Conservation (phyloP, 2,329 filamentous ascomycete genomes). For the Clonostachys byssicola region DNA sequence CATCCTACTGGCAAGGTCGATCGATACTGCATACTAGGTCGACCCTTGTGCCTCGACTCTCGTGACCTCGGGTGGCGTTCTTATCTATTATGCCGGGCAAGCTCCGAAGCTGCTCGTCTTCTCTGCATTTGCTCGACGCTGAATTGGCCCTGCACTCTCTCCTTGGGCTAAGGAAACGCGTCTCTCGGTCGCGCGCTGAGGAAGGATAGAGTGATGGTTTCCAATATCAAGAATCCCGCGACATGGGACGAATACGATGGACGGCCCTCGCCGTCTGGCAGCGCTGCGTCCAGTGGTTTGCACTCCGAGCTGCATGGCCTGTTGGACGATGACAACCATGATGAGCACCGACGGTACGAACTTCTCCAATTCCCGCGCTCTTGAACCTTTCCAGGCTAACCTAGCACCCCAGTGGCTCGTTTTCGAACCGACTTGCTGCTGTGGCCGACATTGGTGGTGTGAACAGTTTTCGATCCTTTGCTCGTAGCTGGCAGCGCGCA, state of each 20-base stretch:
- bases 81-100: neutral
- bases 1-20: too few relatives aligned
- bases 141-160: neutral
- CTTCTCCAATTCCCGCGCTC: too few relatives aligned
- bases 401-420: conserved; percentile 48
- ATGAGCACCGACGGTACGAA: conserved; percentile 3
- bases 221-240: conserved; percentile 26
- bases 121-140: neutral
- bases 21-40: too few relatives aligned
- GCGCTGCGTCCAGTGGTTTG: conserved; percentile 33
- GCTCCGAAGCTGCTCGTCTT: neutral
- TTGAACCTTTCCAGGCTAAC: neutral
- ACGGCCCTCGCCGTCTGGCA: conserved; percentile 33
- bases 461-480: conserved; percentile 93
- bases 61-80: neutral
- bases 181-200: too few relatives aligned
- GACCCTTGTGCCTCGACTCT: neutral
- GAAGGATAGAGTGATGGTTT: conserved; percentile 14
- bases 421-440: conserved; percentile 50
- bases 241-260: conserved; percentile 44
- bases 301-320: conserved; percentile 38
- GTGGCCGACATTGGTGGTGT: conserved; percentile 76
- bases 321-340: conserved; percentile 31
- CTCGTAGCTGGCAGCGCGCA: conserved; percentile 86
- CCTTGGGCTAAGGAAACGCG: too few relatives aligned